A percentile compares a stretch with the other conserved stretches of the same genome.
Conservation (phyloP, 2,329 filamentous ascomycete species). For the Lasiodiplodia sp. region DNA sequence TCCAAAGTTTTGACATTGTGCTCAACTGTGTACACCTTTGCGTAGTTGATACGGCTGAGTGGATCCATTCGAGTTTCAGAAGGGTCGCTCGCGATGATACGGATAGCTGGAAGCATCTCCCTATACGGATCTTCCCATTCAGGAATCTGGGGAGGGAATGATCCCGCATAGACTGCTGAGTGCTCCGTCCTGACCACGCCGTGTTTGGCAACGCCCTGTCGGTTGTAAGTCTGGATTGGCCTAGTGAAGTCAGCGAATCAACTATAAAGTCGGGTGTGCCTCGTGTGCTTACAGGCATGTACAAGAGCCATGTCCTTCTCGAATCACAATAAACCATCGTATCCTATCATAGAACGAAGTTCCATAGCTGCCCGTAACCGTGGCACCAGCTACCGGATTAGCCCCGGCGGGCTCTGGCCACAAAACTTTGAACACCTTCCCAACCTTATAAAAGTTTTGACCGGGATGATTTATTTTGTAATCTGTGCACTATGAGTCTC, state of each 20-base stretch:
- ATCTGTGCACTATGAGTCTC: background rate
- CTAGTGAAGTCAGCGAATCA: background rate
- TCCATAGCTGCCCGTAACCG: background rate
- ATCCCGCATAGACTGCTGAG: background rate
- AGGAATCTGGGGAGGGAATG: background rate
- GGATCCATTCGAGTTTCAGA: slow-evolving; percentile 34
- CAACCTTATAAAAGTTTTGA: slow-evolving; percentile 5
- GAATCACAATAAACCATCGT: slow-evolving; percentile 31
- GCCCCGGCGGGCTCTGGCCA: slow-evolving; percentile 23
- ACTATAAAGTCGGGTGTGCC: background rate
- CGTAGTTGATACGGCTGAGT: slow-evolving; percentile 36
- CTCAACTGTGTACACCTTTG: slow-evolving; percentile 39
- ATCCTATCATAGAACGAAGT: slow-evolving; percentile 21
- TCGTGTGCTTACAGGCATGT: slow-evolving; percentile 29
- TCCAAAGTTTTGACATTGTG: slow-evolving; percentile 42
- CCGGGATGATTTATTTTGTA: slow-evolving; percentile 7
- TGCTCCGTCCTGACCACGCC: slow-evolving; percentile 19
- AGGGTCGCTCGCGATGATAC: slow-evolving; percentile 28
- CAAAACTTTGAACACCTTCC: slow-evolving; percentile 27
- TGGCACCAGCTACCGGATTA: background rate
- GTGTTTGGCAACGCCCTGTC: slow-evolving; percentile 9
- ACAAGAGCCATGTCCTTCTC: slow-evolving; percentile 13
- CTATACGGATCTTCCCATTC: background rate
- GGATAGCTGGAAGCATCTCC: slow-evolving; percentile 33
- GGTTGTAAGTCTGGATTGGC: slow-evolving; percentile 27